A percentile compares a stretch with the other conserved stretches of the same genome.
Conservation (phyloP, 768 basidiomycete species). For the Phanerochaete sordida region DNA sequence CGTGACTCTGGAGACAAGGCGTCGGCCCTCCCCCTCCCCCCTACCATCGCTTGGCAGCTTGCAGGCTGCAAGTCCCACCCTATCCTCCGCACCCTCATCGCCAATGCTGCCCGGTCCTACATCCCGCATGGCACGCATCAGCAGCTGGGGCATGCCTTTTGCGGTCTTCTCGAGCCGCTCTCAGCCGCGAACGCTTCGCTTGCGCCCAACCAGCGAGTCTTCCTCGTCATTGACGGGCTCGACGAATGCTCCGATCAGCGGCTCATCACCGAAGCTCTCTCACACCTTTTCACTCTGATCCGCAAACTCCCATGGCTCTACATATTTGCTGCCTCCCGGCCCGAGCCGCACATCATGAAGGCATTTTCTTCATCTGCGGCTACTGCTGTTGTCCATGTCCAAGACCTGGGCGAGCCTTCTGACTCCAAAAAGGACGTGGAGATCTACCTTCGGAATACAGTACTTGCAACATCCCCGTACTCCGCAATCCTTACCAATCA, state of each 20-base stretch:
- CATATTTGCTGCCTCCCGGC: background rate
- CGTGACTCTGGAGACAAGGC: too few relatives aligned
- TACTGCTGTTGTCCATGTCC: background rate
- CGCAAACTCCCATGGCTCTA: background rate
- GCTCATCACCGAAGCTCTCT: background rate
- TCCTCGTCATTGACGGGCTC: background rate
- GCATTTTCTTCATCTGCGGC: too few relatives aligned
- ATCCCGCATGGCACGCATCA: too few relatives aligned
- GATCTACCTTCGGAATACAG: background rate
- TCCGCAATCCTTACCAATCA: background rate
- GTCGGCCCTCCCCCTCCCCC: too few relatives aligned
- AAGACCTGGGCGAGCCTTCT: background rate
- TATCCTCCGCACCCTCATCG: too few relatives aligned
- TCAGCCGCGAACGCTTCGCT: too few relatives aligned
- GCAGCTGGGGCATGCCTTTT: too few relatives aligned
- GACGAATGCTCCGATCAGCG: background rate
- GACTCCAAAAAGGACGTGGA: background rate
- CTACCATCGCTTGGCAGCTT: too few relatives aligned
- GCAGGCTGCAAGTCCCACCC: too few relatives aligned
- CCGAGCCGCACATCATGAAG: background rate
- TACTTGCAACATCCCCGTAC: background rate
- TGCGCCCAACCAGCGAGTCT: background rate
- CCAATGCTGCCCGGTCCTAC: too few relatives aligned
- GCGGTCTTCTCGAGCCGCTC: too few relatives aligned
- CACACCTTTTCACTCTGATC: background rate